Evolutionary conservation across 306 rosid genomes (phyloP), one percentile per base, ranked within the genome.

Genomic region (Dryas alaskensis): DNA sequence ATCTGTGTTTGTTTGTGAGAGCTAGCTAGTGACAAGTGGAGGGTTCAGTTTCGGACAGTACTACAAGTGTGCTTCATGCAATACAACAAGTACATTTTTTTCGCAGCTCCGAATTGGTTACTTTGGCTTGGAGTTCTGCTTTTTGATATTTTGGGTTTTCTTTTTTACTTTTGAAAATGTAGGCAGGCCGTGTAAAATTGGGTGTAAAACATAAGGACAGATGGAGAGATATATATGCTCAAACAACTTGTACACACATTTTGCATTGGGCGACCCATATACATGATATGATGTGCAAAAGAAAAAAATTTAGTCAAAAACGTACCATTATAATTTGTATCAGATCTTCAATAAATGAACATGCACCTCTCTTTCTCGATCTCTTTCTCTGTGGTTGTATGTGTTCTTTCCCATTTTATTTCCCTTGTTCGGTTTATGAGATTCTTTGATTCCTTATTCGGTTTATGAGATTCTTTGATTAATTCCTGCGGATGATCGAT

Each of bases 1-100:
- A 40, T 62, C 6, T 40, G 48, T 62, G 67, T 46, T 43, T 43
- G 47, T 1, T n/a, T 64, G 69, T 17, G 37, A 2, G 52, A 44
- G 37, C 37, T 31, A 31, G 12, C 37, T 31, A 31, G 12, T 59
- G 76, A 59, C 75, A 58, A 59, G 47, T 72, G 76, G 67, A 72
- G 2, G 54, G 57, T 9, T 45, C 43, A 44, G 45, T 47, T 59
- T 11, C 10, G 54, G 57, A 13, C 8, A 71, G 55, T 12, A 57
- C 7, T 25, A 71, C 65, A 71, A 44, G 14, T 71, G 75, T 46
- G 65, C 27, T 71, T 57, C 66, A 57, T 71, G 75, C 75, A 71
- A 44, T 22, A 54, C 66, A 8, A 45, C 44, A 44, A 57, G 75
- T 51, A 40, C 6, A 1, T 37, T 51, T 70, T 31, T 54, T 54